phyloP scores from a whole-genome alignment of 306 rosid genomes.

The Prunus persica region DNA sequence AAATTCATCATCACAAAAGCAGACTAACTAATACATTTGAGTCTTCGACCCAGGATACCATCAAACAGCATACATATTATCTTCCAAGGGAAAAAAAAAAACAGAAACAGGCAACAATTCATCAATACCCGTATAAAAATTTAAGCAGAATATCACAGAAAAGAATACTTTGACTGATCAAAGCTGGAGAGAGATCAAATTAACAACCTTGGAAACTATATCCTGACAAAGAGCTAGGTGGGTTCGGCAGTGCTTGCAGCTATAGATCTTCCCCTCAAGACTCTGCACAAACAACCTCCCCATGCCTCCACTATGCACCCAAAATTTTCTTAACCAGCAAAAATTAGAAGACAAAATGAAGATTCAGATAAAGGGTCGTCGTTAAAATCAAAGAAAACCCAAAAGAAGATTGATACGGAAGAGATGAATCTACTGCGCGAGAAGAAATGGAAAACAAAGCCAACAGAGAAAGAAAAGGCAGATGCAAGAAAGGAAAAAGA shows the following conservation, averaged over 20 bases:
- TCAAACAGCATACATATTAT: slow-evolving; percentile 2
- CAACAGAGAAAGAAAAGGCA: background rate
- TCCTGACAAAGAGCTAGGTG: slow-evolving; percentile 70
- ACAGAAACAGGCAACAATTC: background rate
- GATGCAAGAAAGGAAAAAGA: slow-evolving; percentile 7
- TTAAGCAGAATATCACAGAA: background rate
- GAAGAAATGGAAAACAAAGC: slow-evolving; percentile 3
- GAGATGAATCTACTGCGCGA: slow-evolving; percentile 10
- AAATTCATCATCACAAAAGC: slow-evolving; percentile 4
- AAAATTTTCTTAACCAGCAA: slow-evolving; percentile 11
- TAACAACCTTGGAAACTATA: slow-evolving; percentile 63
- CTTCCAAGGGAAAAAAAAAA: background rate
- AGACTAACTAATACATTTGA: background rate
- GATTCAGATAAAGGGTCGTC: slow-evolving; percentile 22
- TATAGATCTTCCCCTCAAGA: slow-evolving; percentile 73
- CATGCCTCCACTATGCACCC: slow-evolving; percentile 34
- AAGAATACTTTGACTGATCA: slow-evolving; percentile 11
- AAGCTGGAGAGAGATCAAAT: slow-evolving; percentile 14
- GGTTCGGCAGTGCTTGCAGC: slow-evolving; percentile 81
- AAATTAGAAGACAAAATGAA: slow-evolving; percentile 4
- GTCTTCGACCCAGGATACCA: slow-evolving; percentile 6
- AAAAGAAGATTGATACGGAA: slow-evolving; percentile 6
- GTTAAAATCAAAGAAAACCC: slow-evolving; percentile 23
- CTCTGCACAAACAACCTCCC: slow-evolving; percentile 74
- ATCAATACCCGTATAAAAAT: slow-evolving; percentile 16